phyloP scores from a whole-genome alignment of 257 asterid genomes.

The Fraxinus pennsylvanica region DNA sequence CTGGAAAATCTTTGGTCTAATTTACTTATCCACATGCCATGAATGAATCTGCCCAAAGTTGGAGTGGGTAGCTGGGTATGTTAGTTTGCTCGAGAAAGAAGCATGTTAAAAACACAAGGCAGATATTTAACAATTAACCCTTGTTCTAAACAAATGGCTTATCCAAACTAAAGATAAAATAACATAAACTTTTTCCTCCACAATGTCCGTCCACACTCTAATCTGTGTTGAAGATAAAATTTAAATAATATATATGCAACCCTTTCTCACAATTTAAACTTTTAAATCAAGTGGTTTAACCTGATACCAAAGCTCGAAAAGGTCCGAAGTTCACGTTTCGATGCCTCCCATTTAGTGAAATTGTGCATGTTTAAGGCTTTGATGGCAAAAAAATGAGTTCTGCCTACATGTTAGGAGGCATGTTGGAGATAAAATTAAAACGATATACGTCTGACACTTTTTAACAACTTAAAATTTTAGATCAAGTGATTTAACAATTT shows the following conservation, averaged over 20 bases:
- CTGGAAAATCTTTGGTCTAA: background rate
- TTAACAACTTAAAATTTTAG: background rate
- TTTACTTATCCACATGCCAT: background rate
- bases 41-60: background rate
- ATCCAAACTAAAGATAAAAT: background rate
- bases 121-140: background rate
- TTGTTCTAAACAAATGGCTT: background rate
- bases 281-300: background rate
- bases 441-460: background rate
- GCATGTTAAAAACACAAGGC: background rate
- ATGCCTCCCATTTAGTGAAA: background rate
- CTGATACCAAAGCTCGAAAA: no score
- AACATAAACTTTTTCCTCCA: background rate
- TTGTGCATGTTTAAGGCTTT: background rate
- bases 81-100: background rate
- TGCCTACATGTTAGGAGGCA: background rate
- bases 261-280: background rate
- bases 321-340: background rate
- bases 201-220: background rate
- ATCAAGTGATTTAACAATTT: background rate
- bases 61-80: background rate
- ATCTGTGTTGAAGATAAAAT: background rate
- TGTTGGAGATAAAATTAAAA: no score
- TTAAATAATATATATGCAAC: background rate
- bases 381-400: background rate